Conservation (phyloP, 768 basidiomycete species). For the Hericium erinaceus region DNA sequence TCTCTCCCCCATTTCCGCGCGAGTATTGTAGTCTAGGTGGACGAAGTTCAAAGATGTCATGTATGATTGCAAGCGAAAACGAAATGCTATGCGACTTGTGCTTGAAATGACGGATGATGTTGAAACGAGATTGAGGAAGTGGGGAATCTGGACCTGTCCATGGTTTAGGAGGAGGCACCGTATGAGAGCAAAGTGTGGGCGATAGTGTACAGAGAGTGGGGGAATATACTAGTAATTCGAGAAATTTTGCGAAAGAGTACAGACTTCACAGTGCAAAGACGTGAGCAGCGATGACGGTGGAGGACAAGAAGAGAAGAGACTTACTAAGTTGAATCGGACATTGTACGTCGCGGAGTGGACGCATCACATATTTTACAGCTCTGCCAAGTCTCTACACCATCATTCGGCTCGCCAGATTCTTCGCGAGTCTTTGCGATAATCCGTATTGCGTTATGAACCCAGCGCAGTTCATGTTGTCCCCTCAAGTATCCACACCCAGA, state of each 20-base stretch:
- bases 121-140: slow-evolving; percentile 23
- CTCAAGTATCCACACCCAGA: slow-evolving; percentile 21
- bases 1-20: slow-evolving; percentile 18
- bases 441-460: slow-evolving; percentile 9
- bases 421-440: slow-evolving; percentile 1
- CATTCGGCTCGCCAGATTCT: slow-evolving; percentile 5
- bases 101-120: slow-evolving; percentile 35
- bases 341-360: slow-evolving; percentile 23
- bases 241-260: slow-evolving; percentile 37
- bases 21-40: slow-evolving; percentile 53
- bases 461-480: slow-evolving; percentile 9
- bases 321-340: slow-evolving; percentile 46
- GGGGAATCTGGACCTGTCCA: slow-evolving; percentile 15
- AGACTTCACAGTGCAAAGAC: slow-evolving; percentile 25
- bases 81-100: slow-evolving; percentile 28
- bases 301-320: slow-evolving; percentile 17
- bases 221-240: slow-evolving; percentile 14
- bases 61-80: slow-evolving; percentile 35
- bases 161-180: slow-evolving; percentile 6
- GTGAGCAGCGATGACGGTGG: slow-evolving; percentile 33
- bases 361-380: slow-evolving; percentile 39
- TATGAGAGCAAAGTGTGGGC: slow-evolving; percentile 8
- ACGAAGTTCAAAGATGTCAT: slow-evolving; percentile 53
- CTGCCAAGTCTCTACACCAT: slow-evolving; percentile 35
- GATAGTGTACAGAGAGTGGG: slow-evolving; percentile 23